Conservation (phyloP, 768 basidiomycete species). For the Tulasnella calospora region DNA sequence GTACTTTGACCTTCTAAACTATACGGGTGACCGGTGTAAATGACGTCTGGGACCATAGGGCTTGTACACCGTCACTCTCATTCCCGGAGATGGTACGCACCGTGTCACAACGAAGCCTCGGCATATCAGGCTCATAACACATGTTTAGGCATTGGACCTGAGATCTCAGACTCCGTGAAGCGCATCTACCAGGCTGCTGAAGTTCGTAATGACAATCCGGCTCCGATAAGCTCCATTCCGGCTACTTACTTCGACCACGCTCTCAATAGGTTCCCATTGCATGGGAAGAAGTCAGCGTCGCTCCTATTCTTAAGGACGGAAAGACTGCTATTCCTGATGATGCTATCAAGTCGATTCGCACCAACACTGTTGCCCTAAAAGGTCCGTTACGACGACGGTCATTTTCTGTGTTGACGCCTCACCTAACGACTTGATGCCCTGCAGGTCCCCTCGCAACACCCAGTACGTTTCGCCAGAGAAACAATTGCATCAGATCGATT, state of each 20-base stretch:
- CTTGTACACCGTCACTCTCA: slow-evolving; percentile 92
- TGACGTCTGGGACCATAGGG: slow-evolving; percentile 50
- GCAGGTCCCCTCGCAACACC: slow-evolving; percentile 95
- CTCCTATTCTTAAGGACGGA: slow-evolving; percentile 86
- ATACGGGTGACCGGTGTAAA: slow-evolving; percentile 1
- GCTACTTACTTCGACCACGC: background rate
- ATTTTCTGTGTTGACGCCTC: background rate
- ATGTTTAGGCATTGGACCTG: slow-evolving; percentile 86
- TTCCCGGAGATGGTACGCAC: slow-evolving; percentile 86
- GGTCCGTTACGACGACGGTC: slow-evolving; percentile 46
- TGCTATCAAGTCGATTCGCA: slow-evolving; percentile 87
- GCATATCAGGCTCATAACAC: slow-evolving; percentile 26
- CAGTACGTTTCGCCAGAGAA: slow-evolving; percentile 51
- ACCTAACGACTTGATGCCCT: slow-evolving; percentile 16
- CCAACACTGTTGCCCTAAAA: slow-evolving; percentile 97
- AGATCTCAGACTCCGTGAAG: slow-evolving; percentile 95
- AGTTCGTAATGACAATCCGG: slow-evolving; percentile 41
- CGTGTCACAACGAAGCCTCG: background rate
- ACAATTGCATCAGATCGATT: background rate
- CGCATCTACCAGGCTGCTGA: slow-evolving; percentile 85
- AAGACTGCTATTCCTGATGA: slow-evolving; percentile 94
- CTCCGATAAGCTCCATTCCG: background rate
- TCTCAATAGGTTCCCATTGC: slow-evolving; percentile 79
- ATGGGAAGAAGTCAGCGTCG: slow-evolving; percentile 99
- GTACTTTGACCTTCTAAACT: slow-evolving; percentile 47